Evolutionary conservation across 2,329 filamentous ascomycete genomes (phyloP).

Genomic region (Cephalotrichum gorgonifer): DNA sequence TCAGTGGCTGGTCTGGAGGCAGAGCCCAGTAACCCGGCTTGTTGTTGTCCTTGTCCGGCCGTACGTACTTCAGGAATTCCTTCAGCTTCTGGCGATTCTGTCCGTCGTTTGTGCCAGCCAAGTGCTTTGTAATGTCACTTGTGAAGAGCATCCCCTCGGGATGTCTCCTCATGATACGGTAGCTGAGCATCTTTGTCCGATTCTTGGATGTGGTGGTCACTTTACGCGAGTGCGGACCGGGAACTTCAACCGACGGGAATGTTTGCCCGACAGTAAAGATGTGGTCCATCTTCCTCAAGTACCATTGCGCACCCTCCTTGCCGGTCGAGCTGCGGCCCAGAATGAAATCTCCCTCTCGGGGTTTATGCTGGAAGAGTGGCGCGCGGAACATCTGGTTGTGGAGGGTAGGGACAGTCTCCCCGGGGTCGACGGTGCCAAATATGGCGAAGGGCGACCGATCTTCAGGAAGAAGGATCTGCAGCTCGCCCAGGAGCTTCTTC

Average conservation of each 20-base stretch:
- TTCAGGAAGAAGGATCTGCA: constrained; percentile 77
- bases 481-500: constrained; percentile 80
- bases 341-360: constrained; percentile 74
- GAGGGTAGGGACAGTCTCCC: constrained; percentile 80
- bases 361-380: constrained; percentile 79
- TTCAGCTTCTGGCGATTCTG: constrained; percentile 96
- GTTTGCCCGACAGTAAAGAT: constrained; percentile 86
- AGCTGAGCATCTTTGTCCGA: constrained; percentile 90
- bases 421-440: constrained; percentile 86
- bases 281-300: constrained; percentile 80
- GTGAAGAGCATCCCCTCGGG: constrained; percentile 59
- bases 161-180: constrained; percentile 74
- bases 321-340: constrained; percentile 75
- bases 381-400: constrained; percentile 95
- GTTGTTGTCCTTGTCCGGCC: constrained; percentile 52
- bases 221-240: constrained; percentile 85
- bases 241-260: constrained; percentile 84
- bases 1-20: constrained; percentile 59
- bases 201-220: constrained; percentile 97
- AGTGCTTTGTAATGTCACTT: constrained; percentile 81
- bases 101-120: constrained; percentile 85
- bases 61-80: constrained; percentile 87
- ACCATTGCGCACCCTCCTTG: constrained; percentile 67
- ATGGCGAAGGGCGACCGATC: constrained; percentile 94
- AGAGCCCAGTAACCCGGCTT: constrained; percentile 62